Base-by-base conservation (phyloP, 2,329 filamentous ascomycete species). In the Karstenula rhodostoma region DNA sequence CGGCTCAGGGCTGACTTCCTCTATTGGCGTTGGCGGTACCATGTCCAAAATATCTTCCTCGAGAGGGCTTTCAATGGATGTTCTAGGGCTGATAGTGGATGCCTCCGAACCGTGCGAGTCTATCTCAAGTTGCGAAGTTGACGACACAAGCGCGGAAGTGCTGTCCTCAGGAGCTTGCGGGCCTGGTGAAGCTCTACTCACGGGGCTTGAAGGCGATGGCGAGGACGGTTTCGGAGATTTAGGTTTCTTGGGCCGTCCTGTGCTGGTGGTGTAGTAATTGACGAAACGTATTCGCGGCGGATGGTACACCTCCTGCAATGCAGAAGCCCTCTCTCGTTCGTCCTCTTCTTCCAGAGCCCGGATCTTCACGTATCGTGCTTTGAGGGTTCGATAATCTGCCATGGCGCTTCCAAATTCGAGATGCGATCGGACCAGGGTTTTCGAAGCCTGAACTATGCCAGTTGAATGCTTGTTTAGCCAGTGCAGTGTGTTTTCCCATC, bases 191-290 rank as follows among this genome's bases (percentile, higher is more conserved):
- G 53, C 48, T 51, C 48, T 55, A 19, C 60, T 69, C 7, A 44
- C 22, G 13, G 70, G 60, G 1, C 59, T 62, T 0, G 69, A 68
- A 2, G 67, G 63, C 5, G 70, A 70, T 10, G 71, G 66, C 4
- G 69, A 71, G n/a, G 19, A 22, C 19, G 42, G 19, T 19, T 48
- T 27, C 17, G 66, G 77, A 67, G 90, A 73, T 60, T 79, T 79
- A 6, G 77, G 74, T 64, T 78, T 80, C 68, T 82, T 93, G 2
- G 85, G 84, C 60, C 87, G 84, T 3, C 93, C 93, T 10, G 90
- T 90, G 66, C 91, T 93, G n/a, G 91, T 86, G 1, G 93, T 96
- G 73, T 94, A 97, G 75, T 96, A 97, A 73, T 97, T 97, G 59
- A 92, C 84, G 70, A 97, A 97, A 17, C 93, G 85, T 12, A 95